A percentile compares a stretch with the other conserved stretches of the same genome.
These are phyloP conservation scores for Diversispora eburnea DNA, from an alignment of 192 early-diverging fungal species.

Conservation along the genomic window DNA sequence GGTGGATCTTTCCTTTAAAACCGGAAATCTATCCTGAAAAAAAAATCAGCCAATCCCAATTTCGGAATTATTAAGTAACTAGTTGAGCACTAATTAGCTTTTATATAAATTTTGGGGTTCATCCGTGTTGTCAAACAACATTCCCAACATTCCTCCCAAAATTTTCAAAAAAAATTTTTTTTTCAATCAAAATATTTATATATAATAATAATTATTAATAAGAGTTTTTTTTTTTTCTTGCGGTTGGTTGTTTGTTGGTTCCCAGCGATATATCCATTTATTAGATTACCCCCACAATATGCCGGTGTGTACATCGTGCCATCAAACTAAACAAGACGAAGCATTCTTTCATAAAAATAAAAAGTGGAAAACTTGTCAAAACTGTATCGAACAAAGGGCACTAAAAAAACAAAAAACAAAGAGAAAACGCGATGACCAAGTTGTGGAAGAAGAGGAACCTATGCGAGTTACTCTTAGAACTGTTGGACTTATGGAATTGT, in stretches of 20 bases:
- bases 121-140: too few relatives aligned
- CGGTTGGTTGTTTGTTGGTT: neutral
- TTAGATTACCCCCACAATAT: slow-evolving; percentile 3
- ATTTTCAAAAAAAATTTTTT: too few relatives aligned
- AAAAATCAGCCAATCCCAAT: too few relatives aligned
- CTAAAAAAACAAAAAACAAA: slow-evolving; percentile 24
- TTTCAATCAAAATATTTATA: too few relatives aligned
- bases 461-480: slow-evolving; percentile 10
- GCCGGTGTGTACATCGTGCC: slow-evolving; percentile 30
- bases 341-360: slow-evolving; percentile 29
- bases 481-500: slow-evolving; percentile 19
- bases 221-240: too few relatives aligned
- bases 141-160: too few relatives aligned
- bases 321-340: slow-evolving; percentile 28
- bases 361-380: slow-evolving; percentile 30
- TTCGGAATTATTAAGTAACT: too few relatives aligned
- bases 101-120: too few relatives aligned
- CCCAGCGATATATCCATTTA: slow-evolving; percentile 18
- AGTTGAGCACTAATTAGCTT: too few relatives aligned
- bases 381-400: slow-evolving; percentile 25
- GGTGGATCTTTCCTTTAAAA: slow-evolving; percentile 15
- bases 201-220: too few relatives aligned
- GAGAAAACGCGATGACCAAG: slow-evolving; percentile 24
- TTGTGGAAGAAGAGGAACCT: slow-evolving; percentile 10
- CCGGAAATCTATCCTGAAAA: slow-evolving; percentile 9